These are phyloP conservation scores for Priceomyces fermenticarens DNA, from an alignment of 805 yeast species.

Conservation along the genomic window DNA sequence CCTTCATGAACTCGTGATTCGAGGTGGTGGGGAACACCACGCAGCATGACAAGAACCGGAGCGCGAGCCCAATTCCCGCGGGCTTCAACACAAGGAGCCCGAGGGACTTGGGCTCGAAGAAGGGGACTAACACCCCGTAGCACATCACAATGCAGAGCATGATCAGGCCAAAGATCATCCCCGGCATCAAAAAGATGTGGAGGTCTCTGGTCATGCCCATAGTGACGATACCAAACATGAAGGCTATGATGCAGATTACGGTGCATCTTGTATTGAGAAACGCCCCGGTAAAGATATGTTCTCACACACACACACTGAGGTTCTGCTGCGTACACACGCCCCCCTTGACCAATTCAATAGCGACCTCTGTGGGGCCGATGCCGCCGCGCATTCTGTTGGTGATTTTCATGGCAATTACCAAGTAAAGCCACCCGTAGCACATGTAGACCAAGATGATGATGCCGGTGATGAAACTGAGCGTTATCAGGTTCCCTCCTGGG, in stretches of 20 bases:
- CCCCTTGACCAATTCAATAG: constrained; percentile 15
- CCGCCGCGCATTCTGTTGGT: constrained; percentile 20
- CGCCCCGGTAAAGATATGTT: constrained; percentile 23
- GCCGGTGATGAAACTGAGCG: constrained; percentile 14
- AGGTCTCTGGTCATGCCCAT: constrained; percentile 19
- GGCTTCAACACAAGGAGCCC: constrained; percentile 21
- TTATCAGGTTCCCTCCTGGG: constrained; percentile 25
- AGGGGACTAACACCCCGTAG: constrained; percentile 24
- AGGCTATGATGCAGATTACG: constrained; percentile 20
- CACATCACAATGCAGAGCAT: constrained; percentile 18
- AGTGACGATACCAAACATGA: constrained; percentile 18
- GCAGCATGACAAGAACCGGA: constrained; percentile 15
- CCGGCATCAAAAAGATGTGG: constrained; percentile 15
- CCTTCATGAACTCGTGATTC: constrained; percentile 4
- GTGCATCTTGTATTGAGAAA: constrained; percentile 17
- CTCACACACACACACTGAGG: constrained; percentile 15
- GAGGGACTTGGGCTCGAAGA: constrained; percentile 19
- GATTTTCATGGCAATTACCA: constrained; percentile 22
- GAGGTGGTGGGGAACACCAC: constrained; percentile 29
- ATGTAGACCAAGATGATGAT: constrained; percentile 14
- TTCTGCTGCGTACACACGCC: constrained; percentile 23
- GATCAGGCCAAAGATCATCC: constrained; percentile 21
- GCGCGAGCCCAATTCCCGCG: constrained; percentile 21
- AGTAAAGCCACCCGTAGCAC: constrained; percentile 20
- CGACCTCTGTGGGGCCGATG: constrained; percentile 17